Percentiles rank a stretch among this genome's conserved stretches.
phyloP scores from a whole-genome alignment of 148 eudicot species.

The Cornus suecica region DNA sequence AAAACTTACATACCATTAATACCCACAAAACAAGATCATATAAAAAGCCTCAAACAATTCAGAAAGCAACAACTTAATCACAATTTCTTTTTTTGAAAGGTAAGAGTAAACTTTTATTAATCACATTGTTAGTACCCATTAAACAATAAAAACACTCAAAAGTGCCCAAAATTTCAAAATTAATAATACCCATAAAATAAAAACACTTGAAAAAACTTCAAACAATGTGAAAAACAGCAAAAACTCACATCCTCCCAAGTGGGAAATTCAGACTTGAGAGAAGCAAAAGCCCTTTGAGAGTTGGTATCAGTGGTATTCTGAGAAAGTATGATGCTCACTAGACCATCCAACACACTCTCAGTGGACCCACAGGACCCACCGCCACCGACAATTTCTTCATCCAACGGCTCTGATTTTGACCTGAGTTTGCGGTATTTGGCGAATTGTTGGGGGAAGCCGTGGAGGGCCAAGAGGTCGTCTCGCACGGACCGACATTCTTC shows the following conservation, averaged over 20 bases:
- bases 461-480: conserved; percentile 53
- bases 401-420: conserved; percentile 20
- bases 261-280: conserved; percentile 70
- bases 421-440: conserved; percentile 55
- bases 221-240: not conserved
- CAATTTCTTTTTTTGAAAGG: too few relatives aligned
- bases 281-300: conserved; percentile 71
- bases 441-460: conserved; percentile 80
- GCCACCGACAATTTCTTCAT: not conserved
- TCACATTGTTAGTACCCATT: too few relatives aligned
- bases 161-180: not conserved
- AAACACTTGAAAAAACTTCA: not conserved
- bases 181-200: not conserved
- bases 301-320: conserved; percentile 83
- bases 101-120: too few relatives aligned
- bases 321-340: conserved; percentile 59
- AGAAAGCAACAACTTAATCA: too few relatives aligned
- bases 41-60: not conserved
- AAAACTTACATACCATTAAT: too few relatives aligned
- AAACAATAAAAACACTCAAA: not conserved
- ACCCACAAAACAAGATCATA: too few relatives aligned
- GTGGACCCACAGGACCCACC: conserved; percentile 9
- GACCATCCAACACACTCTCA: conserved; percentile 78
- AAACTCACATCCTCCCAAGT: conserved; percentile 64
- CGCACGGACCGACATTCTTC: conserved; percentile 64